These are phyloP conservation scores for Rhododendron griersonianum DNA, from an alignment of 148 eudicot genomes.

Conservation along the genomic window DNA sequence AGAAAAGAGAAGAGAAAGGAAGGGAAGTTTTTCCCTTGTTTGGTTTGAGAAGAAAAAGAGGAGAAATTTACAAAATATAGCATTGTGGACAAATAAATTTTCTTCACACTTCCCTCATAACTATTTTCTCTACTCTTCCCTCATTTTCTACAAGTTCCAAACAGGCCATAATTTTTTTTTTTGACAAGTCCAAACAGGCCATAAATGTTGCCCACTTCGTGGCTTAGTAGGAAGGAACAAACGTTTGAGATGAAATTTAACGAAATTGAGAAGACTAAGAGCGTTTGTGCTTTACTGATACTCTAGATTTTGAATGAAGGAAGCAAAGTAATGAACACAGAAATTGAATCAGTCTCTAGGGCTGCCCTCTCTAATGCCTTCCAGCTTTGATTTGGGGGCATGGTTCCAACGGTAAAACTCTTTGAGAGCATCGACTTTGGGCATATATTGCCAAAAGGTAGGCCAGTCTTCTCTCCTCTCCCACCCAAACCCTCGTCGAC, in stretches of 20 bases:
- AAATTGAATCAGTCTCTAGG: too few relatives aligned
- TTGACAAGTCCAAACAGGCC: neutral
- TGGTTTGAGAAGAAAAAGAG: neutral
- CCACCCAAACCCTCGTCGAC: neutral
- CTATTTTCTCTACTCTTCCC: neutral
- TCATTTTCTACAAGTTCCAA: neutral
- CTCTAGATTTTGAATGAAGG: too few relatives aligned
- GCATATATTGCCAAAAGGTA: neutral
- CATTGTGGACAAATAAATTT: neutral
- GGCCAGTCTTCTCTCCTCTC: neutral
- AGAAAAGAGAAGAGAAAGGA: neutral
- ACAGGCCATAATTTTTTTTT: neutral
- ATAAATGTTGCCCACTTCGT: neutral
- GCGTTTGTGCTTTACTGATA: too few relatives aligned
- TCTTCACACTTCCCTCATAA: neutral
- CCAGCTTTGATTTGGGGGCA: neutral
- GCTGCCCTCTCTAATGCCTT: neutral
- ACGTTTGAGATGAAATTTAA: neutral
- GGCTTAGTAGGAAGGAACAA: neutral
- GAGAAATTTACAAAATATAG: neutral
- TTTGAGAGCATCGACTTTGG: neutral
- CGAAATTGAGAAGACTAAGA: neutral
- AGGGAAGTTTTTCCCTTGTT: too few relatives aligned
- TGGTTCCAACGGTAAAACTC: neutral
- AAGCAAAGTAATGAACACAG: too few relatives aligned